phyloP scores from a whole-genome alignment of 306 rosid genomes.

The Rosa multiflora region DNA sequence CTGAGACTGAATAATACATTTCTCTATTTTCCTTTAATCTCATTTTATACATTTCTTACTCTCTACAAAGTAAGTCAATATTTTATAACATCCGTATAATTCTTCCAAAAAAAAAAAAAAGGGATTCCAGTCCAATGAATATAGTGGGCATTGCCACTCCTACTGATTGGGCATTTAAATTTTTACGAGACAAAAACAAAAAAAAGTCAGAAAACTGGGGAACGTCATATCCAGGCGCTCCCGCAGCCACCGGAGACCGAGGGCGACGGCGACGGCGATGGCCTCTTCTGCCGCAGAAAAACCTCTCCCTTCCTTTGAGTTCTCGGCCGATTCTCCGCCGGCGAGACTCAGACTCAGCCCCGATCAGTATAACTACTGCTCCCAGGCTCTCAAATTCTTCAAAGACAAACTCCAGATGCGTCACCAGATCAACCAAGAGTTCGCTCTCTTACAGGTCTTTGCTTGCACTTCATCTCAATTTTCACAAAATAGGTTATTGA shows the following conservation, averaged over 20 bases:
- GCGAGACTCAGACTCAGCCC: constrained; percentile 41
- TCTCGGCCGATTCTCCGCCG: constrained; percentile 62
- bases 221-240: constrained; percentile 42
- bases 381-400: constrained; percentile 55
- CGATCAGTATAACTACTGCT: constrained; percentile 64
- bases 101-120: too few relatives aligned
- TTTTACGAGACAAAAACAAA: neutral
- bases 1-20: too few relatives aligned
- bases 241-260: constrained; percentile 32
- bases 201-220: constrained; percentile 37
- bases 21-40: too few relatives aligned
- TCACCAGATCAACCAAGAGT: constrained; percentile 21
- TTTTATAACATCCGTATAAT: too few relatives aligned
- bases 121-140: too few relatives aligned
- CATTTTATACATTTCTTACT: too few relatives aligned
- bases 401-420: constrained; percentile 55
- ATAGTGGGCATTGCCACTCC: neutral
- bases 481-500: neutral
- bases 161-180: neutral
- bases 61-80: too few relatives aligned
- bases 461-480: too few relatives aligned
- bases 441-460: constrained; percentile 40
- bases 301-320: constrained; percentile 23
- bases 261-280: constrained; percentile 17
- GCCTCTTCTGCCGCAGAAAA: constrained; percentile 12